Percentiles rank a stretch among this genome's conserved stretches.
Evolutionary conservation across 2,329 filamentous ascomycete species (phyloP).

Genomic region (Lithohypha guttulata): DNA sequence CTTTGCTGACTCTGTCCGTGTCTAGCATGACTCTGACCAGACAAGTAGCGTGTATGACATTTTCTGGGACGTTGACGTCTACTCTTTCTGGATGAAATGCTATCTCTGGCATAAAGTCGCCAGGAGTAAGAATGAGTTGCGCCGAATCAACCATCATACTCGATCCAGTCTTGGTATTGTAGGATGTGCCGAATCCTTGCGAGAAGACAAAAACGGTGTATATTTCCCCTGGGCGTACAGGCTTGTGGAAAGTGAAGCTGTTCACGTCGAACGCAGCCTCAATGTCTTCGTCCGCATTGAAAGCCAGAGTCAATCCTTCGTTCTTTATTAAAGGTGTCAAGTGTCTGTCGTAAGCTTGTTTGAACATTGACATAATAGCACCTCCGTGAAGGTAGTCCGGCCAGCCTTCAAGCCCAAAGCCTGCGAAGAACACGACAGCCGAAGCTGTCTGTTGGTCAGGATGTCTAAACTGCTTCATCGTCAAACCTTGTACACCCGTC

Average conservation of each 20-base stretch:
- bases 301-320: conserved; percentile 36
- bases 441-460: conserved; percentile 48
- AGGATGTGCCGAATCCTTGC: conserved; percentile 24
- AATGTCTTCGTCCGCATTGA: too few relatives aligned
- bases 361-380: conserved; percentile 54
- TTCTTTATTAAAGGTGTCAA: conserved; percentile 11
- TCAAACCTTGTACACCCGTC: conserved; percentile 30
- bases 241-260: conserved; percentile 26
- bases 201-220: conserved; percentile 44
- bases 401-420: conserved; percentile 56
- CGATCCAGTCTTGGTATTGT: not conserved
- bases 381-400: conserved; percentile 63
- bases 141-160: too few relatives aligned
- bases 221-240: conserved; percentile 49
- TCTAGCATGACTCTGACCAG: too few relatives aligned
- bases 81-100: too few relatives aligned
- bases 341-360: conserved; percentile 51
- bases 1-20: too few relatives aligned
- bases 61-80: too few relatives aligned
- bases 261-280: conserved; percentile 18
- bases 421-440: conserved; percentile 54
- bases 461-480: conserved; percentile 51
- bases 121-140: too few relatives aligned
- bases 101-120: too few relatives aligned
- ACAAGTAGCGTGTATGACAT: too few relatives aligned